A percentile compares a stretch with the other conserved stretches of the same genome.
phyloP scores from a whole-genome alignment of 1,139 yeast species.

The Diutina sp. region DNA sequence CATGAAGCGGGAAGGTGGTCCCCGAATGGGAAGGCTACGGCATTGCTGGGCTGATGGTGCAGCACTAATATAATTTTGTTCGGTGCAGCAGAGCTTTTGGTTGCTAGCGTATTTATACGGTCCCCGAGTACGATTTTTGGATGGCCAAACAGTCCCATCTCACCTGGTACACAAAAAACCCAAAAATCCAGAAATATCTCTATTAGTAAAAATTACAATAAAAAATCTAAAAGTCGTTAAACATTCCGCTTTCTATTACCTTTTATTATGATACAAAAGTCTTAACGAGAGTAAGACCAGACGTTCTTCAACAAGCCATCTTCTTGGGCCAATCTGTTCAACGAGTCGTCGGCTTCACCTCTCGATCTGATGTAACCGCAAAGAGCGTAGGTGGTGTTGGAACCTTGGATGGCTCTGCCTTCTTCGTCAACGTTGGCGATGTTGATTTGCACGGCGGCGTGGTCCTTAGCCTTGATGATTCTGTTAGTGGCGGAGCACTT shows the following conservation, averaged over 20 bases:
- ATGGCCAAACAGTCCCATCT: not conserved
- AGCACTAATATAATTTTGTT: no score
- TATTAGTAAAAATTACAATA: not conserved
- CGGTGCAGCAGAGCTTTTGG: no score
- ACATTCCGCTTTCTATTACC: not conserved
- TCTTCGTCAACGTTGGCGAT: conserved; percentile 63
- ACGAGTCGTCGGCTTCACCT: conserved; percentile 95
- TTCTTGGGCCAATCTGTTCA: conserved; percentile 98
- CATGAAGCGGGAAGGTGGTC: not conserved
- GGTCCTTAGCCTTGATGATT: conserved; percentile 99
- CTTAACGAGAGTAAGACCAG: conserved; percentile 98
- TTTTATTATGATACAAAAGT: conserved; percentile 13
- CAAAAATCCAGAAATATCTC: no score
- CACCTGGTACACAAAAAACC: not conserved
- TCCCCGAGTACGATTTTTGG: no score
- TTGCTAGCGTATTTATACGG: no score
- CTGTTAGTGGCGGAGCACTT: conserved; percentile 99
- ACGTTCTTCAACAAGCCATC: conserved; percentile 98
- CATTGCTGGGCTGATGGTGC: not conserved
- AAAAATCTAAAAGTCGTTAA: not conserved
- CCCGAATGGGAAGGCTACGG: not conserved
- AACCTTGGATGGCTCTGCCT: conserved; percentile 91
- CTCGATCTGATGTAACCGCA: conserved; percentile 79
- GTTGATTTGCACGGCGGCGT: conserved; percentile 84
- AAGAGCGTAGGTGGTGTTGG: conserved; percentile 90